phyloP scores from a whole-genome alignment of 257 asterid species.

The Solanum paucissectum region DNA sequence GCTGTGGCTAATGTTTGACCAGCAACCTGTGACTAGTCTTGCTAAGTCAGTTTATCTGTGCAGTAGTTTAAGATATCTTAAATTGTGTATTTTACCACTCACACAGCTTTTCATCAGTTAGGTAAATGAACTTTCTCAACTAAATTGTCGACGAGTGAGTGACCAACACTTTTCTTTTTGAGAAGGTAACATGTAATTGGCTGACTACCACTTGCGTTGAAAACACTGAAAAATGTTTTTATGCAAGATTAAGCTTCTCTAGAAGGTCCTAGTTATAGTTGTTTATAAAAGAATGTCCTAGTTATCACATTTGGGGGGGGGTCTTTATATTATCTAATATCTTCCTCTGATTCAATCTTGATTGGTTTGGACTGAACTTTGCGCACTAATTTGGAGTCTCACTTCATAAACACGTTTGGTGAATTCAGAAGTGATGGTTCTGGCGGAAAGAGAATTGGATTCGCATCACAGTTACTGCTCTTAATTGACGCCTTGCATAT shows the following conservation, averaged over 20 bases:
- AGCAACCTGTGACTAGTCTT: neutral
- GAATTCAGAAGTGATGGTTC: constrained; percentile 35
- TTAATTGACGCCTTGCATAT: constrained; percentile 59
- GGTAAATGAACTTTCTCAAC: neutral
- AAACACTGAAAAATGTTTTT: neutral
- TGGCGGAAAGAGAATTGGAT: constrained; percentile 53
- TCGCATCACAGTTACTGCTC: constrained; percentile 71
- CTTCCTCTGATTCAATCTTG: neutral
- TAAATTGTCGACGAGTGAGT: neutral
- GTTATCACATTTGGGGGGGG: neutral
- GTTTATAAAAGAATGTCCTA: neutral
- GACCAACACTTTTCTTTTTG: neutral
- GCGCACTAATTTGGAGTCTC: neutral
- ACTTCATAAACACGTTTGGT: constrained; percentile 9
- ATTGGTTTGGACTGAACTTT: neutral
- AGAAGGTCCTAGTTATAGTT: neutral
- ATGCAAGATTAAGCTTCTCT: neutral
- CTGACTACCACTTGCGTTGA: neutral
- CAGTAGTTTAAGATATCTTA: neutral
- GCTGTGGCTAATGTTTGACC: neutral
- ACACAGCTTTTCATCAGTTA: neutral
- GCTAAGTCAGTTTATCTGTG: neutral
- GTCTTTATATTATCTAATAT: neutral
- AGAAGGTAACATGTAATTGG: neutral
- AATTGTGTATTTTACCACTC: neutral